Base-by-base conservation (phyloP, 495 filamentous ascomycete species). In the Rusavskia elegans region DNA sequence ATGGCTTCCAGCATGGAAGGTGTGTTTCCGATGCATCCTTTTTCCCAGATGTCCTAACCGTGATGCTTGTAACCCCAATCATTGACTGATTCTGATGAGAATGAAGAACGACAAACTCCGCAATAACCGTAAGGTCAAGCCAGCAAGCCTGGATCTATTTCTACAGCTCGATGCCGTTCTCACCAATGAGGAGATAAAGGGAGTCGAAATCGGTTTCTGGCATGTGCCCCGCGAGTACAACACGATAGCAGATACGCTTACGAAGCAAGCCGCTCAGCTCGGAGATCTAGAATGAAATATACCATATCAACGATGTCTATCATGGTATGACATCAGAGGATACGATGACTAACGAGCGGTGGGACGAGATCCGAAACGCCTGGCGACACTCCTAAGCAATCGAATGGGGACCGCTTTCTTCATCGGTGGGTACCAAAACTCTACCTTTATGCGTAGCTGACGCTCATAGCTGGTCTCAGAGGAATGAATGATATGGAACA, bases 141-240 rank as follows among this genome's bases (percentile, higher is more conserved):
- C 72, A 21, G 66, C 64, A 51, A 73, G 74, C 41, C 57, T 50
- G 39, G 70, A 73, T 53, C 45, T 74, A 5, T 75, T 72, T 66
- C 51, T 72, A 53, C 44, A 55, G 29, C 54, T 74, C 20, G 54
- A 73, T 14, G 56, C 57, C n/a, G 65, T 65, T 55, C 45, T 69
- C 16, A 61, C 62, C 50, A 58, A 37, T 29, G 59, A 20, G 25
- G 29, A 62, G 5, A 48, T 59, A 9, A 5, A 40, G 45, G 62
- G 62, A 0, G 35, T 67, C 21, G 48, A 58, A 19, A 52, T 77
- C 27, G 19, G 61, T 20, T 70, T 76, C 41, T 75, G 71, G 73
- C 45, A 38, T 46, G 68, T 73, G 38, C 62, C 66, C 4, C 67
- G 64, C 49, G 60, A 62, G 1, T 64, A 55, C 61, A 74, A 74